Percentiles rank a stretch among this genome's conserved stretches.
These are phyloP conservation scores for Boletus tylopilopsis DNA, from an alignment of 768 basidiomycete species.

Conservation along the genomic window DNA sequence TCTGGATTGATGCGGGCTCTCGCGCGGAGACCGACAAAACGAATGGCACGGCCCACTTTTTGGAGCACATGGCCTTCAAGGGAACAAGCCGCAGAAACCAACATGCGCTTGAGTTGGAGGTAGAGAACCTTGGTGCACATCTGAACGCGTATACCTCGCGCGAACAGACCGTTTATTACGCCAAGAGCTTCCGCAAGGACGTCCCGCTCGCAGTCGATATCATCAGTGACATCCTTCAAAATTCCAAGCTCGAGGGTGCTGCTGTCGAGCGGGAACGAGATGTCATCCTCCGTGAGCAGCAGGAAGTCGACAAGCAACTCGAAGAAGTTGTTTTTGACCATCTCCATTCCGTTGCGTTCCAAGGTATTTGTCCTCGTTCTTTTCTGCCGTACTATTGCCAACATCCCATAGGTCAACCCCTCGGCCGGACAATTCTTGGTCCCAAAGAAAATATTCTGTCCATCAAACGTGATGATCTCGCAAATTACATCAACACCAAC, in stretches of 20 bases:
- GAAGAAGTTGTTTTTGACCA: slow-evolving; percentile 99
- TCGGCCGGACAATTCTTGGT: slow-evolving; percentile 96
- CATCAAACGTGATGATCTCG: slow-evolving; percentile 86
- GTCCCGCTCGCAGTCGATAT: slow-evolving; percentile 90
- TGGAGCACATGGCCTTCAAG: slow-evolving; percentile 99
- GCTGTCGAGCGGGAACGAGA: slow-evolving; percentile 96
- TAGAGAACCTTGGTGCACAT: slow-evolving; percentile 96
- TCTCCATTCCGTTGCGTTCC: slow-evolving; percentile 94
- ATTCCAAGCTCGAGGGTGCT: slow-evolving; percentile 82
- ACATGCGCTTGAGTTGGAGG: slow-evolving; percentile 90
- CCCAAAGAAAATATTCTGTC: slow-evolving; percentile 95
- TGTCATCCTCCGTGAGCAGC: slow-evolving; percentile 94
- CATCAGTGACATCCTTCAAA: slow-evolving; percentile 96
- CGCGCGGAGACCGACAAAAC: slow-evolving; percentile 94
- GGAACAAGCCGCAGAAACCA: slow-evolving; percentile 88
- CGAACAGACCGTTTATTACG: slow-evolving; percentile 99
- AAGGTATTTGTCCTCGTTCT: slow-evolving; percentile 48
- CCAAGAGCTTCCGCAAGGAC: slow-evolving; percentile 97
- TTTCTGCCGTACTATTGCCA: slow-evolving; percentile 6
- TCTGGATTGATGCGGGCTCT: slow-evolving; percentile 99
- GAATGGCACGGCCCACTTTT: slow-evolving; percentile 96
- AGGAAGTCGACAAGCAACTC: slow-evolving; percentile 97
- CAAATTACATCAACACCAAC: slow-evolving; percentile 92
- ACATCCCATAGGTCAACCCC: slow-evolving; percentile 68
- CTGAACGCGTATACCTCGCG: slow-evolving; percentile 98